Base-by-base conservation (phyloP, 768 basidiomycete species). In the Tulasnella sp. region DNA sequence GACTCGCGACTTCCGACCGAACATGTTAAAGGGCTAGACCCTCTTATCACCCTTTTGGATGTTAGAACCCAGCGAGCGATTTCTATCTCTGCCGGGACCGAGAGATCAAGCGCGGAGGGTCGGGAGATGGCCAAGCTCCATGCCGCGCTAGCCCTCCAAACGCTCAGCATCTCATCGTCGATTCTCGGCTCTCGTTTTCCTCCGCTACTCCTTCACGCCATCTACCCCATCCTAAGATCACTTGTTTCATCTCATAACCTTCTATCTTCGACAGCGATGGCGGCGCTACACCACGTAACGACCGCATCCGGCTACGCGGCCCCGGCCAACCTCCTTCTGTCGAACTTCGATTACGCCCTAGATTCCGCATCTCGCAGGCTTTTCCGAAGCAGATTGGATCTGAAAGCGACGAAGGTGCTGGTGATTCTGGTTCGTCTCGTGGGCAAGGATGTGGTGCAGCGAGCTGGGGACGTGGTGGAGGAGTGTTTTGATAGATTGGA, bases 401-500 rank as follows among this genome's bases (percentile, higher is more conserved):
- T 94, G 1, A 92, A 94, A 46, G 97, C 97, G 0, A 94, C 97
- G 12, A 93, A 94, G 82, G 96, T 99, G 8, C 88, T 99, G 31
- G 90, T 91, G 20, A 87, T 96, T 40, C 91, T 98, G 84, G 90
- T 99, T 80, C 92, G 93, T 12, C 88, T 99, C 18, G 94, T 97
- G 9, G 97, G 98, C 0, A 88, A 89, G 41, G 93, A 94, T 78
- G 92, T 99, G 44, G 95, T 99, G 0, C 92, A 94, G 72, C 92
- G 92, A 83, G 96, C 98, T 11, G 92, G 93, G 20, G 98, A 98
- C 85, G 92, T 99, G 14, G 96, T 99, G 14, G 97, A 98, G 85
- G 97, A 98, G 85, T 97, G 97, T 81, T 99, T 99, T 83, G 97
- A 98, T 85, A 92, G 96, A 41, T 88, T 99, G 28, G 98, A 99